Conservation (phyloP, 2,329 filamentous ascomycete species). For the Sphaerulina populicola region DNA sequence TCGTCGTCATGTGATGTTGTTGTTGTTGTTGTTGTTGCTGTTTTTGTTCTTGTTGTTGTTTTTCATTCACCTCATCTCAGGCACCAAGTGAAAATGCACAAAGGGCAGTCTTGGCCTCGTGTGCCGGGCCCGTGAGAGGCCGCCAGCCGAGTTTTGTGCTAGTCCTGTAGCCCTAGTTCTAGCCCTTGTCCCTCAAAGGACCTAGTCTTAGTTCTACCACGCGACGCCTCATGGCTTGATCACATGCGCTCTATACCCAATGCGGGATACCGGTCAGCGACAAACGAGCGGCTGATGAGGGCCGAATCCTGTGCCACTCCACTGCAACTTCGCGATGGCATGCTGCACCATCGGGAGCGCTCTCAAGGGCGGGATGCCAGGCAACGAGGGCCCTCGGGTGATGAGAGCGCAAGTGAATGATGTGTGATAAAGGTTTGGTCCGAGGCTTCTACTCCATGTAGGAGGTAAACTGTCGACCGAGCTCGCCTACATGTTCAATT, state of each 20-base stretch:
- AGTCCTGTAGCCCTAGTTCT: background rate
- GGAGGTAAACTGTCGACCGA: no score
- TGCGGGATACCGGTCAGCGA: constrained; percentile 1
- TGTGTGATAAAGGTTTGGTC: no score
- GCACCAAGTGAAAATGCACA: background rate
- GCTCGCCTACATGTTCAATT: no score
- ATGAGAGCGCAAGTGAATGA: no score
- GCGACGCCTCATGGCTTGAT: constrained; percentile 1
- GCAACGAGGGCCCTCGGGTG: no score
- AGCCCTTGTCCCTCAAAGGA: no score
- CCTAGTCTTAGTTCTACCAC: background rate
- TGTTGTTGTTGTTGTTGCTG: background rate
- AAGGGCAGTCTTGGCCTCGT: background rate
- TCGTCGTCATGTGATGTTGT: no score
- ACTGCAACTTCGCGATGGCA: constrained; percentile 7
- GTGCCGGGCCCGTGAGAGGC: background rate
- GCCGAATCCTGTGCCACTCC: background rate
- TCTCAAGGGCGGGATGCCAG: background rate
- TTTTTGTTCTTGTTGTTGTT: no score
- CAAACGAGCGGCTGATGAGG: background rate
- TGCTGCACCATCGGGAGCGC: background rate
- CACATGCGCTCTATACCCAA: background rate
- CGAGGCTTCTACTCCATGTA: no score
- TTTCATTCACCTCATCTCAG: background rate
- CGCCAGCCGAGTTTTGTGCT: background rate